Evolutionary conservation across 139 green algal genomes (phyloP).

Genomic region (Chlorella sp.): DNA sequence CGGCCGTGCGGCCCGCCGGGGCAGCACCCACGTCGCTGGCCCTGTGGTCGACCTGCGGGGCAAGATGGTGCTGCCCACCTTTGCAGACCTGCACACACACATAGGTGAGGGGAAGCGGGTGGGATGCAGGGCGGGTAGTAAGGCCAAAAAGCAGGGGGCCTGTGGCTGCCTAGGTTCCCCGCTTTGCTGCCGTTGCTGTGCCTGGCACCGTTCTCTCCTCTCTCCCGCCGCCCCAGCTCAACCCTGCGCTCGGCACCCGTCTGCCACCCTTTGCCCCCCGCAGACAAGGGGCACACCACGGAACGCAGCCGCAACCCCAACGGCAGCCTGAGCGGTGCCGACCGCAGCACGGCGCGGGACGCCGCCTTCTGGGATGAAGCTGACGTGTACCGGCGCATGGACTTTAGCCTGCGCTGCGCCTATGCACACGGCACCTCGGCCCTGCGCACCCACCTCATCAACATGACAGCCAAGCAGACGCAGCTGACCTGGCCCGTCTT

Average conservation of each 20-base stretch:
- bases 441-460: slow-evolving; percentile 82
- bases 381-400: slow-evolving; percentile 75
- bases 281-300: slow-evolving; percentile 80
- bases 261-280: background rate
- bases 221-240: background rate
- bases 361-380: slow-evolving; percentile 65
- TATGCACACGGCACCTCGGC: slow-evolving; percentile 79
- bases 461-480: slow-evolving; percentile 54
- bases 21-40: background rate
- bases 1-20: too few species aligned
- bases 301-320: slow-evolving; percentile 73
- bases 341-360: slow-evolving; percentile 68
- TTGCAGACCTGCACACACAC: slow-evolving; percentile 81
- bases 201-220: background rate
- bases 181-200: background rate
- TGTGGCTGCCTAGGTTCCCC: background rate
- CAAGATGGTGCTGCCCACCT: slow-evolving; percentile 64
- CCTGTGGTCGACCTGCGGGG: slow-evolving; percentile 33
- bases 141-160: background rate
- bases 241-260: background rate
- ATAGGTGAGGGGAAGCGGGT: slow-evolving; percentile 53
- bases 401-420: slow-evolving; percentile 74
- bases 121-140: background rate
- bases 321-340: slow-evolving; percentile 68
- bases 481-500: slow-evolving; percentile 73